A percentile compares a stretch with the other conserved stretches of the same genome.
Conservation (phyloP, 2,329 filamentous ascomycete genomes). For the Phaeosphaeriaceae sp. region DNA sequence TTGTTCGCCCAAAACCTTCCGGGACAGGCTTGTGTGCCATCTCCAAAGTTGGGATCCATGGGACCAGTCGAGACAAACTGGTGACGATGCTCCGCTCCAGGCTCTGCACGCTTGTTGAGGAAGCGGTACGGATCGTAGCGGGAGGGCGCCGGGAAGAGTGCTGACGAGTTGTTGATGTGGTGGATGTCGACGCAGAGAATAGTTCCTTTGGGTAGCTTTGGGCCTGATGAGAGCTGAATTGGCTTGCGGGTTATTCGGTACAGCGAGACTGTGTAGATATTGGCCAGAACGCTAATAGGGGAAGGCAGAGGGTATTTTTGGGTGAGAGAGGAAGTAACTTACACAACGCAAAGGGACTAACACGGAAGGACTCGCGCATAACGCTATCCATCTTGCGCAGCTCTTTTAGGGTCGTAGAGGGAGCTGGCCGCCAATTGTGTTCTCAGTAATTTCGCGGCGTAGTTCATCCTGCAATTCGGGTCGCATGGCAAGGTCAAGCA, state of each 20-base stretch:
- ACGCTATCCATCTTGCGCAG: not conserved
- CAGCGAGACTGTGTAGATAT: not conserved
- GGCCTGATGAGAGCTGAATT: not conserved
- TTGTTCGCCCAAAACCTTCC: not conserved
- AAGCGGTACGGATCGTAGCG: not conserved
- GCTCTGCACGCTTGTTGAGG: not conserved
- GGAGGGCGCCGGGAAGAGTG: not conserved
- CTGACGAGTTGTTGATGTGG: not conserved
- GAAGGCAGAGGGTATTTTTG: not conserved
- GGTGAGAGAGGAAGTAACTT: not conserved
- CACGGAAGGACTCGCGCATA: not conserved
- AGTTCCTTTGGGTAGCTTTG: not conserved
- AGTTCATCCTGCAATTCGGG: not conserved
- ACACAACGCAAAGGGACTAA: not conserved
- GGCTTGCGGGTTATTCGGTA: not conserved
- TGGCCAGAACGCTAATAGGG: not conserved
- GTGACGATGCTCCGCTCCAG: not conserved
- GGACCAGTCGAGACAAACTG: not conserved
- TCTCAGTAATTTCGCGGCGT: not conserved
- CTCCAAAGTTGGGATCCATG: not conserved
- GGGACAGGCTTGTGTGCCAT: not conserved
- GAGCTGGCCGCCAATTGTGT: not conserved
- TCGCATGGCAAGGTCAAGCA: not conserved
- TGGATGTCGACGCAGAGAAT: not conserved
- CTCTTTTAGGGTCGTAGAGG: not conserved